A percentile compares a stretch with the other conserved stretches of the same genome.
These are phyloP conservation scores for Tilletia setariae DNA, from an alignment of 1,284 basidiomycete species.

Conservation along the genomic window DNA sequence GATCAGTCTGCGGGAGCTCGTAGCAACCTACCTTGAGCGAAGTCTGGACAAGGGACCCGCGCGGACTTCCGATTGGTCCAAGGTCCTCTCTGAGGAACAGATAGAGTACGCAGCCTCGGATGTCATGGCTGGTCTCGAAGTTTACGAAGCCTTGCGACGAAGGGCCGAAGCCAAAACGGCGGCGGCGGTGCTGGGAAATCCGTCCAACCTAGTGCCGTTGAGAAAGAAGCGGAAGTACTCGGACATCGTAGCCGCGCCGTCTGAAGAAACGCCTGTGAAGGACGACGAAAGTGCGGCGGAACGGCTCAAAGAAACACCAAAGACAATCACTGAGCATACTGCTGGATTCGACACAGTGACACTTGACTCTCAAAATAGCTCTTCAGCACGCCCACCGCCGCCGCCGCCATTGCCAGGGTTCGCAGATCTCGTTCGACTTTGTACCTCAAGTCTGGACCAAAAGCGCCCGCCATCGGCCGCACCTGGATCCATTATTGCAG, in stretches of 20 bases:
- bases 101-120: conserved; percentile 45
- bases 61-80: conserved; percentile 35
- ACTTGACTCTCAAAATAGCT: not conserved
- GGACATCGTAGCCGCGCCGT: too few relatives aligned
- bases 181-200: not conserved
- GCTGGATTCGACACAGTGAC: not conserved
- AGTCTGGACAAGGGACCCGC: conserved; percentile 35
- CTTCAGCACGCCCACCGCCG: not conserved
- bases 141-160: conserved; percentile 28
- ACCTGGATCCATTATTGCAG: too few relatives aligned
- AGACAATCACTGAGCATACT: too few relatives aligned
- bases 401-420: not conserved
- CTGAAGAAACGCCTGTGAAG: not conserved
- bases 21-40: conserved; percentile 32
- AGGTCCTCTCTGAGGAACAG: conserved; percentile 28
- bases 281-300: not conserved
- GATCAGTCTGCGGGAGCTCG: conserved; percentile 39
- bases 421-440: not conserved
- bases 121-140: conserved; percentile 38
- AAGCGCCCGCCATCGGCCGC: not conserved
- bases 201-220: not conserved
- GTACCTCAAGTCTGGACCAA: not conserved
- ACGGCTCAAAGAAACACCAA: not conserved
- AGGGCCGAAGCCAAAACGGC: not conserved
- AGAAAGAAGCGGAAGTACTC: not conserved